phyloP scores from a whole-genome alignment of 306 rosid genomes.

The Prunus campanulata region DNA sequence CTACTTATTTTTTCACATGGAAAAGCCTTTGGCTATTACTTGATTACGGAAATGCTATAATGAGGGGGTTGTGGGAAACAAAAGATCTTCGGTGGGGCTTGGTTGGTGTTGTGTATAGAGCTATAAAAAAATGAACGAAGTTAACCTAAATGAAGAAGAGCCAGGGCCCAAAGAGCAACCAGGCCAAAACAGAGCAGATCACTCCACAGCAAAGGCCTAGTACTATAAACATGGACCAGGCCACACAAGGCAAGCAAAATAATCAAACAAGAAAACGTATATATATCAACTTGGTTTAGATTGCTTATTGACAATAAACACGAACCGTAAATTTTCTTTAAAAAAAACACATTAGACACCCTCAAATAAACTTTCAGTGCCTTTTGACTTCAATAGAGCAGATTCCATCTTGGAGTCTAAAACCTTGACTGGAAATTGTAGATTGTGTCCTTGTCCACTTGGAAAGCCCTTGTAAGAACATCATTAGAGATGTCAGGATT shows the following conservation, averaged over 20 bases:
- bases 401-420: not conserved
- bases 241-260: not conserved
- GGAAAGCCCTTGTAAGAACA: conserved; percentile 34
- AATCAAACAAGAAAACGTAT: not conserved
- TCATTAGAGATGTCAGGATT: conserved; percentile 28
- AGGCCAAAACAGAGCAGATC: not conserved
- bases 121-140: not conserved
- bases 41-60: too few species aligned
- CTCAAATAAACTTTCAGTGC: not conserved
- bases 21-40: not conserved
- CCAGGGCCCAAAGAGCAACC: not conserved
- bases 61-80: too few species aligned
- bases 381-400: not conserved
- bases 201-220: not conserved
- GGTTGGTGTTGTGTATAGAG: not conserved
- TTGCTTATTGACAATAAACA: not conserved
- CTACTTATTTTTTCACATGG: not conserved
- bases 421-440: conserved; percentile 25
- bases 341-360: not conserved
- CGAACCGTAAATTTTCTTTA: too few species aligned
- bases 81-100: too few species aligned
- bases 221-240: not conserved
- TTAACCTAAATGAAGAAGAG: not conserved
- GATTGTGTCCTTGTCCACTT: conserved; percentile 10
- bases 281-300: not conserved